Base-by-base conservation (phyloP, 1,139 yeast genomes). In the Candida tropicalis region DNA sequence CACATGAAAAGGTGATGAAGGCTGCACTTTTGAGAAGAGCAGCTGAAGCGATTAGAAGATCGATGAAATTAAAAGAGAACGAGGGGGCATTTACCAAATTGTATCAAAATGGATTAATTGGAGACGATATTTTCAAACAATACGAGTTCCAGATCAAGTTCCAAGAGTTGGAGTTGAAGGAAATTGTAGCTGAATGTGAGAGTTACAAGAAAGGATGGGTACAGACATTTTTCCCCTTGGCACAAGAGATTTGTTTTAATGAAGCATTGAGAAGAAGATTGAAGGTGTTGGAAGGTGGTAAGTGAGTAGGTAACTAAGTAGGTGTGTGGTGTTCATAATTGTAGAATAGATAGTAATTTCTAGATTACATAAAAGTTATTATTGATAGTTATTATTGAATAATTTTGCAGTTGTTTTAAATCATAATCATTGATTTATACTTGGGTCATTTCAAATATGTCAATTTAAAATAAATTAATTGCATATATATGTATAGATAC, bases 241-340 rank as follows among this genome's bases (percentile, higher is more conserved):
- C 93, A 27, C 93, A 86, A 57, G 98, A 93, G 59, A 84, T 93
- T 39, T 88, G 96, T 52, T 87, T 89, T 65, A 91, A 91, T 60
- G 95, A 87, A 64, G 97, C 97, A 0, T 73, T 93, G 44, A 79
- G 95, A 66, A 80, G 95, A 69, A 82, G 97, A 58, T 70, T 89
- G 45, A 31, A 31, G 4, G 16, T 13, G 3, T 11, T 17, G 6
- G 24, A 18, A 9, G 15, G 10, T 15, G 4, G 12, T 6, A 9
- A 15, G 12, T 16, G 8, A 20, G 3, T 28, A 26, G 2, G 16
- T 12, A 8, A 23, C 25, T 8, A 23, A 2, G 25, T 8, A 8
- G 25, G 25, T 8, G 2, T n/a, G n/a, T n/a, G 25, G 2, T 23
- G 25, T 8, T 8, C 10, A 8, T 25, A 6, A 25, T 10, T 5